Evolutionary conservation across 2,329 filamentous ascomycete genomes (phyloP), one percentile per base, ranked within the genome.

Genomic region (Acarospora socialis): DNA sequence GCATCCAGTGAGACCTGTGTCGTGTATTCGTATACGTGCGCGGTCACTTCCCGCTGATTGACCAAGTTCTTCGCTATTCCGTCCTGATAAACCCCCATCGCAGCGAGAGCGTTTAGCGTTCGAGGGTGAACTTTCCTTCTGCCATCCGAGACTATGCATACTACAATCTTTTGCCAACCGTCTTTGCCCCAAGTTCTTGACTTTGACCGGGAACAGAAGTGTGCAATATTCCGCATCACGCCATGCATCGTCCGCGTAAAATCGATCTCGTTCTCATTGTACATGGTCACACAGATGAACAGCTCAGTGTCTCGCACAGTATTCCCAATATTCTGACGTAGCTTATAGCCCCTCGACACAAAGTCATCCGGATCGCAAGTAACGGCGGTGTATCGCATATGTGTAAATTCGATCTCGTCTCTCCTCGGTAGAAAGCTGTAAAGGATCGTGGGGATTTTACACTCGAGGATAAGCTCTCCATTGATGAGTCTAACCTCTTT

Each of bases 221-320:
- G 90, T 9, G 81, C 76, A 47, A 98, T 87, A 53, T 98, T 98
- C 55, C 92, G 84, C 81, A 98, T 92, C 35, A 98, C 82, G 34
- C 87, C 90, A 54, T 95, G 83, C 87, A 98, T 95, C 1, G 90
- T 98, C 28, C 90, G 74, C 5, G 90, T 94, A 47, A 98, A 98
- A 50, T 84, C 74, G 46, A 93, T 82, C 52, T 95, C 90, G 56
- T 94, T 81, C 58, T 98, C 90, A 56, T 98, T 98, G 63, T 94
- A 95, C 90, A 95, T 95, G 46, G 90, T 98, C 39, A 98, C 66
- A 52, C 86, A 93, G 47, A 98, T 92, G 53, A 95, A 90, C 5
- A 98, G 63, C 56, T 98, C 90, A 0, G 87, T 95, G 55, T 95
- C 86, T 40, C 90, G 74, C 17, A 76, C 65, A 1, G 81, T 92